Percentiles rank a stretch among this genome's conserved stretches.
phyloP scores from a whole-genome alignment of 345 rosid species.

The Citrus maxima region DNA sequence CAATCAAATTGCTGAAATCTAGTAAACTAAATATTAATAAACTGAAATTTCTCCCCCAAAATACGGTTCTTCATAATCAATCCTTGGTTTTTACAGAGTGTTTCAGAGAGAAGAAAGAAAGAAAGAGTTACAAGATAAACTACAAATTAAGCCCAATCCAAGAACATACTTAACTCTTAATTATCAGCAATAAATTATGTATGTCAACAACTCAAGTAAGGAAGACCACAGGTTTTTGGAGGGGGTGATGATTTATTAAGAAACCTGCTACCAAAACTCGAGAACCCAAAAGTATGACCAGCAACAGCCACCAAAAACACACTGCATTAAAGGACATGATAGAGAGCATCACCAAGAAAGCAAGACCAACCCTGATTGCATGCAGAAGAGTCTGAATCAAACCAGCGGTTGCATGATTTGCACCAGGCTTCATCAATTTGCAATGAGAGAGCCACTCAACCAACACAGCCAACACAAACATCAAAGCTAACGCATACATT shows the following conservation, averaged over 20 bases:
- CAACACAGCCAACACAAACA: conserved; percentile 41
- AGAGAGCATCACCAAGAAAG: conserved; percentile 72
- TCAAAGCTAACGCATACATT: conserved; percentile 52
- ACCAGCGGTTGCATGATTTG: conserved; percentile 34
- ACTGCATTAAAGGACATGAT: conserved; percentile 81
- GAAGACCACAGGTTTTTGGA: conserved; percentile 32
- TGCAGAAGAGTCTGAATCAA: conserved; percentile 47
- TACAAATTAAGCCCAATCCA: background rate
- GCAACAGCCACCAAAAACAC: conserved; percentile 64
- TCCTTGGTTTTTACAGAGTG: background rate
- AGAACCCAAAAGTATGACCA: conserved; percentile 68
- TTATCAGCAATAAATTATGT: background rate
- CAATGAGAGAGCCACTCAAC: conserved; percentile 58
- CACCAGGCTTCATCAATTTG: conserved; percentile 25
- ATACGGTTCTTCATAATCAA: background rate
- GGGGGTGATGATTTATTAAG: conserved; percentile 27
- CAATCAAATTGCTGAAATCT: background rate
- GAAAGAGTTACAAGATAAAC: background rate
- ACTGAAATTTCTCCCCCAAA: background rate
- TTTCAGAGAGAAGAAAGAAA: background rate
- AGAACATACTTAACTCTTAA: background rate
- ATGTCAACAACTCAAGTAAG: conserved; percentile 8
- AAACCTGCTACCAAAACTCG: conserved; percentile 52
- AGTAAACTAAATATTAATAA: background rate
- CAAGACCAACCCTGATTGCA: conserved; percentile 46